Evolutionary conservation across 2,329 filamentous ascomycete genomes (phyloP).

Genomic region (Mycogone perniciosa): DNA sequence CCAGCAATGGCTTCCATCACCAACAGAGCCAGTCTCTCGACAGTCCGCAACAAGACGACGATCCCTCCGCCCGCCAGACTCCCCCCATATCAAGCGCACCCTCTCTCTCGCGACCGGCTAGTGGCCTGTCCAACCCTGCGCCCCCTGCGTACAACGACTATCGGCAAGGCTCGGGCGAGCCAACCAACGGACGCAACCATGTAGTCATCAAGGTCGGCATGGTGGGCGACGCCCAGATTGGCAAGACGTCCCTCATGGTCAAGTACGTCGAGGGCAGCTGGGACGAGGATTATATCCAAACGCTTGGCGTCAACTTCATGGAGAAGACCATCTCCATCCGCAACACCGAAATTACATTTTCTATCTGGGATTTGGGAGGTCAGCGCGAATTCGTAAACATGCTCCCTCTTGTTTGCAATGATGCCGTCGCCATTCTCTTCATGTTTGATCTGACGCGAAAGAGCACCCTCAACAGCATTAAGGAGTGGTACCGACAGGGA

Average conservation of each 20-base stretch:
- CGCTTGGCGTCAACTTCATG: conserved; percentile 98
- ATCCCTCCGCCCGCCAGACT: conserved; percentile 39
- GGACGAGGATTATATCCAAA: conserved; percentile 99
- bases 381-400: conserved; percentile 99
- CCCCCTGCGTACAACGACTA: conserved; percentile 40
- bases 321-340: conserved; percentile 99
- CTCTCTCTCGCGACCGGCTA: conserved; percentile 49
- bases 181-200: conserved; percentile 52
- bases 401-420: conserved; percentile 98
- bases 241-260: conserved; percentile 98
- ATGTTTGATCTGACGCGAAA: conserved; percentile 99
- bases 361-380: conserved; percentile 96
- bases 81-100: conserved; percentile 39
- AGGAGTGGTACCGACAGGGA: conserved; percentile 98
- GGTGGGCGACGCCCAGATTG: conserved; percentile 98
- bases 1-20: conserved; percentile 34
- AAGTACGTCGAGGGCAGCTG: conserved; percentile 99
- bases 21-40: conserved; percentile 46
- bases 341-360: conserved; percentile 99
- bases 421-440: conserved; percentile 96
- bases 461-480: conserved; percentile 97
- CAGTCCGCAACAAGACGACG: conserved; percentile 37
- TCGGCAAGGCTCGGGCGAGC: conserved; percentile 32
- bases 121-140: conserved; percentile 43
- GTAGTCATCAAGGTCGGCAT: conserved; percentile 99